A percentile compares a stretch with the other conserved stretches of the same genome.
Evolutionary conservation across 768 basidiomycete species (phyloP).

Genomic region (Mycena belliarum): DNA sequence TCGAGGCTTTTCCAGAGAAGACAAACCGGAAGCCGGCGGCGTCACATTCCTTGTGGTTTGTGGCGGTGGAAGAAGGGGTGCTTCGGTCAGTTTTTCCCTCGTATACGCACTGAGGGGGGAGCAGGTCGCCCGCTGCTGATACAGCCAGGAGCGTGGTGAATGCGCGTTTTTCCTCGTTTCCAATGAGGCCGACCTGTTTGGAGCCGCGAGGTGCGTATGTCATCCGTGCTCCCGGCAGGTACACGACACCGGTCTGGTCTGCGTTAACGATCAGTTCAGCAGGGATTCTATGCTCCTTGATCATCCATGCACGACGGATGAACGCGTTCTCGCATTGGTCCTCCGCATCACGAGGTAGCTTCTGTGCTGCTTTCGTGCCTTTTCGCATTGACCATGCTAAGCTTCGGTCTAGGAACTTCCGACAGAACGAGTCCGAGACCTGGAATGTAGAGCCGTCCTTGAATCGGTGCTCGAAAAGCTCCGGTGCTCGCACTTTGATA

Average conservation of each 20-base stretch:
- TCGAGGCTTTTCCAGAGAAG: constrained; percentile 18
- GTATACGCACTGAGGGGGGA: constrained; percentile 35
- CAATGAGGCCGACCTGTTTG: constrained; percentile 19
- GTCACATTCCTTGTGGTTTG: background rate
- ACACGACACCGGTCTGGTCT: constrained; percentile 30
- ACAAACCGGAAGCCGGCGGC: constrained; percentile 12
- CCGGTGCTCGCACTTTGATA: background rate
- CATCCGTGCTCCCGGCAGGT: constrained; percentile 7
- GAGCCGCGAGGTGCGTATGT: constrained; percentile 21
- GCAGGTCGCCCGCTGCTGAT: constrained; percentile 22
- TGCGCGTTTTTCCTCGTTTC: constrained; percentile 26
- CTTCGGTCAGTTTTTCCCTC: constrained; percentile 20
- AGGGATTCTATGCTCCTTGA: constrained; percentile 23
- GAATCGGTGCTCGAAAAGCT: background rate
- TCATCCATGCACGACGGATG: constrained; percentile 14
- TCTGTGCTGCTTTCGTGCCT: constrained; percentile 31
- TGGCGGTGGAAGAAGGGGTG: constrained; percentile 2
- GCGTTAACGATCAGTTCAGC: constrained; percentile 23
- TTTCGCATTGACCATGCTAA: constrained; percentile 24
- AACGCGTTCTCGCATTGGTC: constrained; percentile 19
- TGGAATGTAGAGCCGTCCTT: background rate
- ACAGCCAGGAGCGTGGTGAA: constrained; percentile 33
- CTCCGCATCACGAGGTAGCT: constrained; percentile 25
- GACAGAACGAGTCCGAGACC: background rate
- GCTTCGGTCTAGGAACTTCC: constrained; percentile 18